These are phyloP conservation scores for Lipomyces yamadae DNA, from an alignment of 805 yeast genomes.

Conservation along the genomic window DNA sequence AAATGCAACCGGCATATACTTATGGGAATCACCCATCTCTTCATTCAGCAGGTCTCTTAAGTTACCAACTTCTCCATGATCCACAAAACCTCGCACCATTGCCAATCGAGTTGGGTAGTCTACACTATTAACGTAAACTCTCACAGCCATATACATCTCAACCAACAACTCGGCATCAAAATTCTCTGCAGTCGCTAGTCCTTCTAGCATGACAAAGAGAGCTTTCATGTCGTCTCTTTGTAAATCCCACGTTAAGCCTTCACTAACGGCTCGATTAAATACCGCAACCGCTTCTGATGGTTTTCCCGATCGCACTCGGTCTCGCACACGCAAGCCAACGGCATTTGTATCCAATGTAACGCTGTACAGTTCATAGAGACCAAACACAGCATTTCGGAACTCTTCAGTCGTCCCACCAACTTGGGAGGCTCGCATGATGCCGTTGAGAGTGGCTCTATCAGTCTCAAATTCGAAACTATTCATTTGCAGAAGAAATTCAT, in stretches of 20 bases:
- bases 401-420: conserved; percentile 5
- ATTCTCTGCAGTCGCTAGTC: conserved; percentile 16
- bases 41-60: conserved; percentile 51
- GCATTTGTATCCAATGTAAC: conserved; percentile 22
- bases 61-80: conserved; percentile 49
- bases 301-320: conserved; percentile 29
- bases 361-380: conserved; percentile 9
- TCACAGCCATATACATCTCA: conserved; percentile 51
- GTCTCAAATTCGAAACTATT: conserved; percentile 34
- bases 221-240: conserved; percentile 38
- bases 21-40: conserved; percentile 47
- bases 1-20: conserved; percentile 39
- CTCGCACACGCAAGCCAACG: conserved; percentile 35
- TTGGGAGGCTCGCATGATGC: conserved; percentile 30
- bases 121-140: conserved; percentile 49
- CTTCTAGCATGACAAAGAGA: conserved; percentile 35
- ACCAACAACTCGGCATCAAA: conserved; percentile 32
- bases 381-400: conserved; percentile 25
- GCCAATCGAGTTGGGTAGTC: conserved; percentile 50
- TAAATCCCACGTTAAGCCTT: conserved; percentile 38
- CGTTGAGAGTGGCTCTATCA: conserved; percentile 37
- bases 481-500: conserved; percentile 33
- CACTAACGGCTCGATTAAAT: conserved; percentile 27
- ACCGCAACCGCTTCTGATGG: conserved; percentile 29
- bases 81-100: conserved; percentile 48